phyloP scores from a whole-genome alignment of 345 rosid genomes.

The Citrus australasica region DNA sequence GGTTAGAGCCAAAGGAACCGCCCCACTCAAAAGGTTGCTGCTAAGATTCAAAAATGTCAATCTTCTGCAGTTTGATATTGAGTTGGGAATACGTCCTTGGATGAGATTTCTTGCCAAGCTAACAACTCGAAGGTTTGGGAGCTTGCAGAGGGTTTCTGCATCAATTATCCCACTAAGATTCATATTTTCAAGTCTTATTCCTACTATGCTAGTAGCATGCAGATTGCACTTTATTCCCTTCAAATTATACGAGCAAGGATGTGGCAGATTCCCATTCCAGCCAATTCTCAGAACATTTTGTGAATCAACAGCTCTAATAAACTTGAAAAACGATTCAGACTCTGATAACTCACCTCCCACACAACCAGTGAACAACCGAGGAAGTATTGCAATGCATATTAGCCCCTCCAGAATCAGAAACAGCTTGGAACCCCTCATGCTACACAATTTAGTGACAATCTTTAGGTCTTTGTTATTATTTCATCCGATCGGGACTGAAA shows the following conservation, averaged over 20 bases:
- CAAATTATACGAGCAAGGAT: slow-evolving; percentile 25
- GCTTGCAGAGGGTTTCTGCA: slow-evolving; percentile 35
- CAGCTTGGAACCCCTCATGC: background rate
- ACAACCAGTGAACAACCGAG: slow-evolving; percentile 14
- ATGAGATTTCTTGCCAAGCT: slow-evolving; percentile 33
- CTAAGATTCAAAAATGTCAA: slow-evolving; percentile 36
- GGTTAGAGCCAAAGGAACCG: slow-evolving; percentile 23
- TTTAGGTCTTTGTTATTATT: background rate
- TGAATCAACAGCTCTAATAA: slow-evolving; percentile 37
- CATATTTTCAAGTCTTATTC: slow-evolving; percentile 40
- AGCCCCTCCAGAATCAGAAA: background rate
- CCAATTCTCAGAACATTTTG: slow-evolving; percentile 15
- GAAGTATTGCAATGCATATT: slow-evolving; percentile 9
- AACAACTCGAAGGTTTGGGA: slow-evolving; percentile 27
- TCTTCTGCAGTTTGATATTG: slow-evolving; percentile 29
- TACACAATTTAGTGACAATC: slow-evolving; percentile 9
- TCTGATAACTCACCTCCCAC: slow-evolving; percentile 29
- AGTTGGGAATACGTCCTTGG: slow-evolving; percentile 33
- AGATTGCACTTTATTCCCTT: slow-evolving; percentile 28
- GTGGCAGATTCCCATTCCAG: slow-evolving; percentile 3
- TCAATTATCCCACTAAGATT: slow-evolving; percentile 40
- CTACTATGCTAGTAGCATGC: slow-evolving; percentile 17
- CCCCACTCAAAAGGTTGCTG: slow-evolving; percentile 39
- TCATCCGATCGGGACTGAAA: slow-evolving; percentile 4
- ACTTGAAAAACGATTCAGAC: slow-evolving; percentile 26